Conservation (phyloP, 129 eudicot species). For the Lactuca saligna region DNA sequence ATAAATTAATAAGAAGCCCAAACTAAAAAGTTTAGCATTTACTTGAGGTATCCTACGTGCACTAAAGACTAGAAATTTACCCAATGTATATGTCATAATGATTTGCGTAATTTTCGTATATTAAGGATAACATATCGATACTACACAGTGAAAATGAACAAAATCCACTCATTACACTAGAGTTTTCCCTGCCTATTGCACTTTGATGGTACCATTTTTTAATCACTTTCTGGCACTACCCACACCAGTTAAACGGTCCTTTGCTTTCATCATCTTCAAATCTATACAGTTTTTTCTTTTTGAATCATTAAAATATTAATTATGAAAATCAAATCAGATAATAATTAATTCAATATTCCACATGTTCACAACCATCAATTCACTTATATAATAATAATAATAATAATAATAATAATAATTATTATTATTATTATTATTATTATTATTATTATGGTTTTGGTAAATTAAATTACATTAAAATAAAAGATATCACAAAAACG, state of each 20-base stretch:
- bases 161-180: slow-evolving; percentile 2
- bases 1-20: too few species aligned
- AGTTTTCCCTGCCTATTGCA: slow-evolving; percentile 1
- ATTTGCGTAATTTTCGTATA: not conserved
- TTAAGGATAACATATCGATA: not conserved
- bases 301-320: not conserved
- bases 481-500: too few species aligned
- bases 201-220: slow-evolving; percentile 22
- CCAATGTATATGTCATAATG: not conserved
- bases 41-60: not conserved
- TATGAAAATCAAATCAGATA: not conserved
- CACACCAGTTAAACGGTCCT: slow-evolving; percentile 16
- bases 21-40: not conserved
- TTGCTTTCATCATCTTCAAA: slow-evolving; percentile 26
- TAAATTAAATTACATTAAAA: not conserved
- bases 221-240: slow-evolving; percentile 20
- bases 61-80: too few species aligned
- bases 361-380: not conserved
- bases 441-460: not conserved
- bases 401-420: too few species aligned
- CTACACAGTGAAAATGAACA: not conserved
- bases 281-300: slow-evolving; percentile 4
- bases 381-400: not conserved
- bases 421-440: too few species aligned
- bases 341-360: not conserved